These are phyloP conservation scores for Chaetomiaceae sp. DNA, from an alignment of 2,329 filamentous ascomycete species.

Conservation along the genomic window DNA sequence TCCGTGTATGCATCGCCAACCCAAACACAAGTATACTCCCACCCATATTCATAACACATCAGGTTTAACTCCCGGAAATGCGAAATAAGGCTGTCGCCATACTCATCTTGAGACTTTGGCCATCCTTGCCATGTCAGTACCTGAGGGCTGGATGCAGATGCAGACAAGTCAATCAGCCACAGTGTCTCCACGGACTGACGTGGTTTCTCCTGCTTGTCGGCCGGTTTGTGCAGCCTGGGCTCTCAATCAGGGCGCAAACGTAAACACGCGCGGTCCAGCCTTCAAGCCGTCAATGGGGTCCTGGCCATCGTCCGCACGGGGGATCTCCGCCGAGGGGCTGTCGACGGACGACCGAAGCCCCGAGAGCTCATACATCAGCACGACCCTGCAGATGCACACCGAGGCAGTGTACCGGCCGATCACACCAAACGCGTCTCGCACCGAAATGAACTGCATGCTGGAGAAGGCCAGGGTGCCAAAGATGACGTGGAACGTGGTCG, in stretches of 20 bases:
- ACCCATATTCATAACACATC: neutral
- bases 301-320: neutral
- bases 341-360: conserved; percentile 12
- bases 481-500: conserved; percentile 27
- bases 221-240: too few relatives aligned
- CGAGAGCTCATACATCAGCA: conserved; percentile 29
- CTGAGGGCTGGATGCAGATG: too few relatives aligned
- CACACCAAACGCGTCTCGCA: conserved; percentile 25
- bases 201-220: too few relatives aligned
- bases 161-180: too few relatives aligned
- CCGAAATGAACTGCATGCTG: conserved; percentile 27
- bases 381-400: conserved; percentile 25
- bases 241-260: conserved; percentile 2
- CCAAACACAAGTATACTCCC: neutral
- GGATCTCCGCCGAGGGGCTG: too few relatives aligned
- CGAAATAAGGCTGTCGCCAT: neutral
- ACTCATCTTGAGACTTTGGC: too few relatives aligned
- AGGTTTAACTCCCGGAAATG: neutral
- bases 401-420: conserved; percentile 27
- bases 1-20: too few relatives aligned
- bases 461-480: conserved; percentile 30
- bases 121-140: too few relatives aligned
- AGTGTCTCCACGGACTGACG: too few relatives aligned
- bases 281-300: neutral
- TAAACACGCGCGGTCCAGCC: neutral